A percentile compares a stretch with the other conserved stretches of the same genome.
phyloP scores from a whole-genome alignment of 768 basidiomycete genomes.

The Hypholoma fasciculare region DNA sequence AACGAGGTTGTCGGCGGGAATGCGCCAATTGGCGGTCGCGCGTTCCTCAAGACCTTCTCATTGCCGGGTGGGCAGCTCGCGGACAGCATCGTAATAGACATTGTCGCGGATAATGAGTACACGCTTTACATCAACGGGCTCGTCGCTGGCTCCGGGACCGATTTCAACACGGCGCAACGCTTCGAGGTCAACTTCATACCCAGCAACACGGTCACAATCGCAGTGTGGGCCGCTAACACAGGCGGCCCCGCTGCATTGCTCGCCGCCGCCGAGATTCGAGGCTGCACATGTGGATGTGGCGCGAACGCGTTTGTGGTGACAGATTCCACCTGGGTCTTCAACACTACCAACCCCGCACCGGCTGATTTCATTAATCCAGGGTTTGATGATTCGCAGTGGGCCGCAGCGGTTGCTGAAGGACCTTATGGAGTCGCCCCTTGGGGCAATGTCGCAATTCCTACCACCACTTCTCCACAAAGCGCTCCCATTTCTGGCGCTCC shows the following conservation, averaged over 20 bases:
- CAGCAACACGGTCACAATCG: slow-evolving; percentile 21
- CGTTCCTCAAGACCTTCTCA: slow-evolving; percentile 28
- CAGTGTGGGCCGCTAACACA: slow-evolving; percentile 24
- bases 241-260: slow-evolving; percentile 9
- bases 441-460: slow-evolving; percentile 10
- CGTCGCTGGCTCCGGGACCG: slow-evolving; percentile 22
- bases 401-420: slow-evolving; percentile 20
- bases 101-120: slow-evolving; percentile 26
- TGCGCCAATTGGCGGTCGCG: slow-evolving; percentile 24
- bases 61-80: slow-evolving; percentile 22
- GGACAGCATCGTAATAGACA: slow-evolving; percentile 22
- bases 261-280: slow-evolving; percentile 4
- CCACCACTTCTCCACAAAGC: not conserved
- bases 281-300: slow-evolving; percentile 9
- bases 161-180: slow-evolving; percentile 10
- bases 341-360: slow-evolving; percentile 6
- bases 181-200: slow-evolving; percentile 17
- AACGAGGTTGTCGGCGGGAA: slow-evolving; percentile 22
- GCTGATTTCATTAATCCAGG: slow-evolving; percentile 4
- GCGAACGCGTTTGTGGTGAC: slow-evolving; percentile 17
- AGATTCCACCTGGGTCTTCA: slow-evolving; percentile 26
- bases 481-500: not conserved
- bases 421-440: slow-evolving; percentile 21
- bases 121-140: slow-evolving; percentile 29
- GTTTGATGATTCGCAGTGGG: slow-evolving; percentile 24